Conservation (phyloP, 148 eudicot species). For the Nepenthes gracilis region DNA sequence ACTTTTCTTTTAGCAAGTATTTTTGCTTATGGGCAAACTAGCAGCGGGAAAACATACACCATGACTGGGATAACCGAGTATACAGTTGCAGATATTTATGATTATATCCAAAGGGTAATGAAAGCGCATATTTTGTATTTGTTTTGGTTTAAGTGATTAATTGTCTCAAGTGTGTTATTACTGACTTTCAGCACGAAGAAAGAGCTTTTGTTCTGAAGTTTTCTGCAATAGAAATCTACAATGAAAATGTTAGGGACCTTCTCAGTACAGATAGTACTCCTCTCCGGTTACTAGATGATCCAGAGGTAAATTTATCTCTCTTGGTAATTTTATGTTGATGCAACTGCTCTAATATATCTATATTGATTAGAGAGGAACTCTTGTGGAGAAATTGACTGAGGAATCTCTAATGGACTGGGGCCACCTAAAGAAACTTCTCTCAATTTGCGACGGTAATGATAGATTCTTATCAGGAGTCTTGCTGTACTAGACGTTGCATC, state of each 20-base stretch:
- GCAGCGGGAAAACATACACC: slow-evolving; percentile 95
- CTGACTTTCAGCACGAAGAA: slow-evolving; percentile 62
- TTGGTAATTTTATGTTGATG: background rate
- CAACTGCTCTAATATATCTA: slow-evolving; percentile 7
- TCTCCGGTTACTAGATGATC: slow-evolving; percentile 82
- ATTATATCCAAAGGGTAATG: slow-evolving; percentile 69
- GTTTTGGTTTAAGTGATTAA: slow-evolving; percentile 1
- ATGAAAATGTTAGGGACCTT: slow-evolving; percentile 91
- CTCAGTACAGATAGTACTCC: slow-evolving; percentile 56
- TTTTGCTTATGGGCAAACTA: slow-evolving; percentile 96
- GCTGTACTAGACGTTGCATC: background rate
- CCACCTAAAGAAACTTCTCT: slow-evolving; percentile 77
- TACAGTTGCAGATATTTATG: slow-evolving; percentile 85
- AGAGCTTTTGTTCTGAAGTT: slow-evolving; percentile 83
- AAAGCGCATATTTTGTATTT: background rate
- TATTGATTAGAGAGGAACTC: slow-evolving; percentile 58
- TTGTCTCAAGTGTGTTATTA: slow-evolving; percentile 5
- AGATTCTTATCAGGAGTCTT: background rate
- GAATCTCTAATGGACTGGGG: slow-evolving; percentile 63
- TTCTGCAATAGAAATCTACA: slow-evolving; percentile 93
- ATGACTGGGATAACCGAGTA: slow-evolving; percentile 84
- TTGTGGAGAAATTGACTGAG: slow-evolving; percentile 86
- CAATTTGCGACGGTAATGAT: slow-evolving; percentile 76
- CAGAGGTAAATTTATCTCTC: slow-evolving; percentile 48
- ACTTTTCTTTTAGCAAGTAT: slow-evolving; percentile 54